phyloP scores from a whole-genome alignment of 768 basidiomycete genomes.

The Cantharellus anzutake region DNA sequence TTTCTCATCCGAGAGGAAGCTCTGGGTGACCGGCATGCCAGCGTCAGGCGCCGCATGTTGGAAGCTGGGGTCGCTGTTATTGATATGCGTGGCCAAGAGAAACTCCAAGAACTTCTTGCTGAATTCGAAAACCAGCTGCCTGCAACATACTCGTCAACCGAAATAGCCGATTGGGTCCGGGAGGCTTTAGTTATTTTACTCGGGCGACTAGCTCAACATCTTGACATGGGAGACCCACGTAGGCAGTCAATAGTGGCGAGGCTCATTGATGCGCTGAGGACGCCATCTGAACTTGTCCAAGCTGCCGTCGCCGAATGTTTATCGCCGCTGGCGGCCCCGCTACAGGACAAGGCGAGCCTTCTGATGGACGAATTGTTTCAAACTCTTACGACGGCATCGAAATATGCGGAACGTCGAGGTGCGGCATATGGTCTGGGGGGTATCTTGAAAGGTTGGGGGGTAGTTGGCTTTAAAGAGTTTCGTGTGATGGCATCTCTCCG shows the following conservation, averaged over 20 bases:
- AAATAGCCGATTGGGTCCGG: constrained; percentile 72
- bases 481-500: constrained; percentile 55
- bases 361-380: constrained; percentile 64
- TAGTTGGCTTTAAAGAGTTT: constrained; percentile 70
- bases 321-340: constrained; percentile 60
- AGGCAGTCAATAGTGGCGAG: constrained; percentile 69
- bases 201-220: constrained; percentile 77
- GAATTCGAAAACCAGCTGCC: constrained; percentile 66
- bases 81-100: constrained; percentile 59
- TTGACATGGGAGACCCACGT: constrained; percentile 56
- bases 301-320: constrained; percentile 93
- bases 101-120: constrained; percentile 52
- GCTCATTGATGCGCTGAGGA: constrained; percentile 75
- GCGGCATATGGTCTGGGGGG: constrained; percentile 95
- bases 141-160: constrained; percentile 26
- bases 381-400: constrained; percentile 56
- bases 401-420: constrained; percentile 89
- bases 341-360: constrained; percentile 34
- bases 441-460: constrained; percentile 76
- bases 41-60: constrained; percentile 80
- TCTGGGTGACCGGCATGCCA: constrained; percentile 63
- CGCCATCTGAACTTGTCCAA: constrained; percentile 91
- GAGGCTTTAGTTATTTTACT: constrained; percentile 92
- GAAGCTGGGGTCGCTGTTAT: constrained; percentile 63
- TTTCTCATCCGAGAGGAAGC: constrained; percentile 78